Conservation (phyloP, 257 asterid genomes). For the Vinca minor region DNA sequence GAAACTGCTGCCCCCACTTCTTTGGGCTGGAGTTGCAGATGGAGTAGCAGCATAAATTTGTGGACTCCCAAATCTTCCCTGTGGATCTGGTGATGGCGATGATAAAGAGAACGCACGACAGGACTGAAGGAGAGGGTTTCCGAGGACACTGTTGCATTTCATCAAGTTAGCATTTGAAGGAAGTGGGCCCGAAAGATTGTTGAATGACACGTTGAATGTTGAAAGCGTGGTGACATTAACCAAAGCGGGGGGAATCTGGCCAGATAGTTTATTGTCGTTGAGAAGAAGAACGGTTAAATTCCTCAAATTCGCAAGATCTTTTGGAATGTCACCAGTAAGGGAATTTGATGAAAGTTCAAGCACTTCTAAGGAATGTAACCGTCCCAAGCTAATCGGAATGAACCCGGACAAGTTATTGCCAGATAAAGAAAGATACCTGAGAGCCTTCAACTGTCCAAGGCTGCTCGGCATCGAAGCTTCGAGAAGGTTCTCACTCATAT, state of each 20-base stretch:
- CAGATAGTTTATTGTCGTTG: constrained; percentile 63
- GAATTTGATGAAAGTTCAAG: constrained; percentile 70
- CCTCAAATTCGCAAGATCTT: constrained; percentile 45
- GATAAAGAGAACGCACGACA: constrained; percentile 52
- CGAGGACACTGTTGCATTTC: constrained; percentile 61
- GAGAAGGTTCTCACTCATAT: constrained; percentile 59
- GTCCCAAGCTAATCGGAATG: constrained; percentile 59
- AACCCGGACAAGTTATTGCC: constrained; percentile 63
- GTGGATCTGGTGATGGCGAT: constrained; percentile 41
- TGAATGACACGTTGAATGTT: constrained; percentile 65
- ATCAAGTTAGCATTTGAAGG: constrained; percentile 38
- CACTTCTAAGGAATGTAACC: constrained; percentile 46
- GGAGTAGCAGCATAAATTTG: constrained; percentile 32
- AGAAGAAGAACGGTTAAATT: constrained; percentile 55
- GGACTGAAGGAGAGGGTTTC: constrained; percentile 54
- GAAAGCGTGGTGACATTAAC: constrained; percentile 44
- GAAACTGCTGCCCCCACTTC: constrained; percentile 27
- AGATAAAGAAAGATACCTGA: constrained; percentile 52
- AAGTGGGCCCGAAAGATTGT: constrained; percentile 67
- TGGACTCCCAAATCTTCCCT: constrained; percentile 35
- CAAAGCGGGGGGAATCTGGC: constrained; percentile 55
- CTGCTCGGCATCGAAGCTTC: constrained; percentile 62
- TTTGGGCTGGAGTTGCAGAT: constrained; percentile 24
- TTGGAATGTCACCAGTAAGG: constrained; percentile 66
- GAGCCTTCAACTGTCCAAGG: constrained; percentile 50